Evolutionary conservation across 2,329 filamentous ascomycete genomes (phyloP), one percentile per base, ranked within the genome.

Genomic region (Orbilia oligospora): DNA sequence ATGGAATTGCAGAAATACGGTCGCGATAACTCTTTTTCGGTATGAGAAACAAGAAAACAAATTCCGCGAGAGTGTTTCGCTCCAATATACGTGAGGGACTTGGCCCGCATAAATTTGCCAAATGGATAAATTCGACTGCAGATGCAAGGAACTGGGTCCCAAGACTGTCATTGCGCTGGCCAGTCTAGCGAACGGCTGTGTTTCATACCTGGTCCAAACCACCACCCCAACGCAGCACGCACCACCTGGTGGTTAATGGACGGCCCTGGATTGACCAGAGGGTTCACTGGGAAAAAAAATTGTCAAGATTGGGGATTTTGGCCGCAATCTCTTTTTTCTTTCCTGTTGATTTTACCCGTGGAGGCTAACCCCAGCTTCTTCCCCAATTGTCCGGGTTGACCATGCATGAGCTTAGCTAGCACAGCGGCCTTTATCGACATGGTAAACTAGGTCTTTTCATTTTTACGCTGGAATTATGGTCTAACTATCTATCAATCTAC

Each of bases 31-130:
- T 5, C 36, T 30, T 33, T 44, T 51, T 46, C 10, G 10, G 18
- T 22, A 64, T 53, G 30, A 51, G 33, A 69, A 75, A 30, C 18
- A 49, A 53, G 30, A 18, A 63, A 38, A 64, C 51, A 33, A 36
- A 36, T 36, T 44, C 38, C 10, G 18, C 16, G 24, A 64, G 65
- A 76, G 72, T 71, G 72, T 76, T 76, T 76, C 65, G 48, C 65
- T 18, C 63, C 63, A 78, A 71, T 78, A 64, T 78, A 78, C 61
- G 9, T 78, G 75, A 78, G 75, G 75, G 75, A 72, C 75, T 78
- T 78, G 69, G 75, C 75, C 61, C 44, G 75, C 68, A 68, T 72
- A 71, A 67, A 61, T 71, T 71, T 78, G 75, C 63, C 75, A 68
- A 51, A 71, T 64, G 75, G 75, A 68, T 78, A 78, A 78, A 78